Evolutionary conservation across 78 protist species (phyloP), one percentile per base, ranked within the genome.

Genomic region (Trichosphaerium sp.): DNA sequence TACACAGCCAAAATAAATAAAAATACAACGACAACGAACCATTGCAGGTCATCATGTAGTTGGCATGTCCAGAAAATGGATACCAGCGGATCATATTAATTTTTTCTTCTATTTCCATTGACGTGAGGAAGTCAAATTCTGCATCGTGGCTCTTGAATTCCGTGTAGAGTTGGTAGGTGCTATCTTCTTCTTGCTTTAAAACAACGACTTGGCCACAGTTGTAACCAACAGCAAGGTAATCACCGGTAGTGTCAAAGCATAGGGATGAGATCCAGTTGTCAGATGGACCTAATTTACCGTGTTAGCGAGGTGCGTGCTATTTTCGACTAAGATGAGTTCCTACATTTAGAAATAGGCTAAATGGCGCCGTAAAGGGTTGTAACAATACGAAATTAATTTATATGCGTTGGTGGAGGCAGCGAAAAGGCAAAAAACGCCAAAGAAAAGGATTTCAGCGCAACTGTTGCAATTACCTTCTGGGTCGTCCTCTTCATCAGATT

Each of bases 151-250:
- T 54, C 59, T 54, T 35, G 59, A 54, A 54, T 54, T 54, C 43
- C 11, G 43, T 35, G 59, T 54, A 10, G 59, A 54, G 32, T 10
- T 54, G 29, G 59, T 34, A 54, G 6, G 59, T 54, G 10, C 32
- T 12, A 54, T 35, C 59, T 54, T 32, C 11, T 32, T 32, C 32
- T 10, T 54, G 29, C 10, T 54, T 54, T 10, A 54, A 54, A 10
- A 54, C 59, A 54, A 54, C 59, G 6, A 54, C 59, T 35, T 54
- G 59, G 10, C 59, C 59, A 54, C 59, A 54, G 10, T 54, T 32
- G 32, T 54, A 54, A 6, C 59, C 59, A 54, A 54, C 32, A 21
- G 59, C 59, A 32, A 54, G 10, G 32, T 34, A 54, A 35, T 54
- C 59, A 10, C 59, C 59, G 10, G 29, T 10, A 34, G 59, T 32